Evolutionary conservation across 352 stramenopile genomes (phyloP), one percentile per base, ranked within the genome.

Genomic region (Elongisporangium undulatum): DNA sequence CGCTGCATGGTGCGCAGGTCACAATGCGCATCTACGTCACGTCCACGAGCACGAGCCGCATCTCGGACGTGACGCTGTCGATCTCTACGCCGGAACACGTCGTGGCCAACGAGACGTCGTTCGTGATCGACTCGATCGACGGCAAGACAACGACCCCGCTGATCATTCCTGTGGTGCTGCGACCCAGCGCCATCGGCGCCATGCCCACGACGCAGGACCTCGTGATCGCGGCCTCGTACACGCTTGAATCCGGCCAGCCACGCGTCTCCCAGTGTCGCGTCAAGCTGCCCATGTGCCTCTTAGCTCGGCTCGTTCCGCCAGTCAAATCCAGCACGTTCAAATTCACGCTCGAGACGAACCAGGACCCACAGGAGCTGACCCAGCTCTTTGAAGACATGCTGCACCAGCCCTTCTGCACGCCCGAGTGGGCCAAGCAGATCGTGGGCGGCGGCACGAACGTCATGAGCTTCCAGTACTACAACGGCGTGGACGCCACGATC

Each of bases 391-490:
- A 94, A 56, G 90, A 96, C 39, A 90, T 96, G 77, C 76, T 93
- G 50, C 82, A 88, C 19, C 87, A 96, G 68, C 82, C 83, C 19
- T 80, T 76, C 49, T 77, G 71, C 61, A 78, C 74, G 5, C 75
- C 77, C 5, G 87, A 94, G 51, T 88, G 80, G 78, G 73, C 79
- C 7, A 84, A 90, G 38, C 77, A 90, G 41, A 67, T 94, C 3
- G 70, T 77, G 1, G 78, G 72, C 5, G 78, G 81, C 8, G 74
- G 77, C 21, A 84, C 80, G 20, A 95, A 94, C 55, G 82, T 95
- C 29, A 63, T 96, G 48, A 94, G 84, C 55, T 90, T 97, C 52
- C 85, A 95, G 63, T 96, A 96, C 66, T 92, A 90, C 69, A 91
- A 92, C 59, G 86, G 85, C 19, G 76, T 83, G 7, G 83, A 95